These are phyloP conservation scores for Primulina huaijiensis DNA, from an alignment of 257 asterid genomes.

Conservation along the genomic window DNA sequence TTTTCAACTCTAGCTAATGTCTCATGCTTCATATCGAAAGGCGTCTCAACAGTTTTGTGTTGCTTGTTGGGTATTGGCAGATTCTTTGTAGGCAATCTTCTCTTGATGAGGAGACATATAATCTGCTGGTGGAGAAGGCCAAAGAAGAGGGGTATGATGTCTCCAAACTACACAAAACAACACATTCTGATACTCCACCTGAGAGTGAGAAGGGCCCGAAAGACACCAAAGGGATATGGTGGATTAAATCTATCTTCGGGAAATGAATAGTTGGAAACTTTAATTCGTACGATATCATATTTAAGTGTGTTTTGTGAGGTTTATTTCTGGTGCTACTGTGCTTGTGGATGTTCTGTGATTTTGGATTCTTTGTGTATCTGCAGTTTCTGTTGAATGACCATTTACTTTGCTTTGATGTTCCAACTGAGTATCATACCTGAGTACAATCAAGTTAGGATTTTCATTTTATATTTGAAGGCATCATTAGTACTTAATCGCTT, in stretches of 20 bases:
- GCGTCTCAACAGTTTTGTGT: too few relatives aligned
- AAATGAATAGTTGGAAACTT: slow-evolving; percentile 24
- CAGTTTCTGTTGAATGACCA: too few relatives aligned
- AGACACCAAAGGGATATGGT: slow-evolving; percentile 75
- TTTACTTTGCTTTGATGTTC: background rate
- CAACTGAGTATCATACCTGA: too few relatives aligned
- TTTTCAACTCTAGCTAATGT: too few relatives aligned
- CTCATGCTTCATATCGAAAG: too few relatives aligned
- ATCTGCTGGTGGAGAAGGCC: slow-evolving; percentile 56
- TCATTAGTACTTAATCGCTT: too few relatives aligned
- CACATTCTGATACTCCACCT: slow-evolving; percentile 58
- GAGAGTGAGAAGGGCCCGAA: slow-evolving; percentile 40
- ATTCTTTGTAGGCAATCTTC: slow-evolving; percentile 50
- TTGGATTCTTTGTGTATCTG: background rate
- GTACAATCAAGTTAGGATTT: too few relatives aligned
- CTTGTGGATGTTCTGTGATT: background rate
- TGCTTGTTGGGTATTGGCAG: slow-evolving; percentile 31
- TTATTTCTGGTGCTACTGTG: background rate
- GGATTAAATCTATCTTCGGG: slow-evolving; percentile 80
- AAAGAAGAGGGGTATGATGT: slow-evolving; percentile 69
- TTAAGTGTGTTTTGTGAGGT: background rate
- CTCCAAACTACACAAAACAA: slow-evolving; percentile 63
- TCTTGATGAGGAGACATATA: slow-evolving; percentile 54
- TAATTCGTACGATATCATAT: background rate
- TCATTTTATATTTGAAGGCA: too few relatives aligned